Evolutionary conservation across 495 filamentous ascomycete genomes (phyloP).

Genomic region (Xanthoparmelia taractica): DNA sequence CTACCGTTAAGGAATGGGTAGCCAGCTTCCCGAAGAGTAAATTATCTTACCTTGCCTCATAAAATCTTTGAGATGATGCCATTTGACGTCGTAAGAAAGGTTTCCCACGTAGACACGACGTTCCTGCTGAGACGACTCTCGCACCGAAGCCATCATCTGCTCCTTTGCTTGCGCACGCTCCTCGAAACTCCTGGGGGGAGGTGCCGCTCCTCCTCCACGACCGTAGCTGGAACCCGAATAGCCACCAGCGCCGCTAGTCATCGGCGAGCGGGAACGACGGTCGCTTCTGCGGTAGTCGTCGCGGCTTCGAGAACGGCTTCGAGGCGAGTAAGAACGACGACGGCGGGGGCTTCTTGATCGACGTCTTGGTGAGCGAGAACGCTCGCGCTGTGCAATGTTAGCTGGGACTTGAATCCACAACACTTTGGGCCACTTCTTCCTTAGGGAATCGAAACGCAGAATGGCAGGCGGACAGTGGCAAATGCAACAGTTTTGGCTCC

Average conservation of each 20-base stretch:
- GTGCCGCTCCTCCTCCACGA: conserved; percentile 53
- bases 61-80: conserved; percentile 99
- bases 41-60: conserved; percentile 81
- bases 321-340: conserved; percentile 86
- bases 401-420: conserved; percentile 2
- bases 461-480: neutral
- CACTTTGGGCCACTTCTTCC: neutral
- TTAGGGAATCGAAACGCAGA: neutral
- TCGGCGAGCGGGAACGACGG: conserved; percentile 75
- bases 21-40: conserved; percentile 1
- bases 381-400: conserved; percentile 64
- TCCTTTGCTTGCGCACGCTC: conserved; percentile 81
- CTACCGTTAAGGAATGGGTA: conserved; percentile 21
- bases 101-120: conserved; percentile 99
- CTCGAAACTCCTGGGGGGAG: conserved; percentile 66
- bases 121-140: conserved; percentile 94
- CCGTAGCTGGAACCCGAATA: conserved; percentile 53
- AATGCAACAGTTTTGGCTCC: neutral
- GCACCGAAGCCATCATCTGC: conserved; percentile 88
- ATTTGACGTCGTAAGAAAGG: conserved; percentile 98
- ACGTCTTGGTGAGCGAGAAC: conserved; percentile 86
- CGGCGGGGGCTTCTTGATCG: conserved; percentile 72
- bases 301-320: conserved; percentile 84
- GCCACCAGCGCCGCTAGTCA: conserved; percentile 66
- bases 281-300: conserved; percentile 79